Evolutionary conservation across 176 grass and related monocot genomes (phyloP).

Genomic region (Lolium multiflorum): DNA sequence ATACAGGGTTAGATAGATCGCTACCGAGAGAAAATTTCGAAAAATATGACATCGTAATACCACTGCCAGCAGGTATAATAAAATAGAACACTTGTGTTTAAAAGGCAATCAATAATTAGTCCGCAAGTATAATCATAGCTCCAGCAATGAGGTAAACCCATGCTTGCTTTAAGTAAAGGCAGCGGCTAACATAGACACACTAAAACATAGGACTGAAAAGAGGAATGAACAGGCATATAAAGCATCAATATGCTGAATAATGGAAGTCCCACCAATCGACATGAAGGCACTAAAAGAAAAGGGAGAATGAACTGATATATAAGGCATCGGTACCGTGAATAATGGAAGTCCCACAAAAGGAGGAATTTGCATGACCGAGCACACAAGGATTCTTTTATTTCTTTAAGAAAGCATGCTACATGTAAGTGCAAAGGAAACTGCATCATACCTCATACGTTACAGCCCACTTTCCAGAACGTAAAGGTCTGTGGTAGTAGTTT

Average conservation of each 20-base stretch:
- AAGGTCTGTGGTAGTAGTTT: slow-evolving; percentile 84
- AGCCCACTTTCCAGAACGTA: slow-evolving; percentile 88
- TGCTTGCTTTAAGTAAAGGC: neutral
- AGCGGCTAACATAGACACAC: neutral
- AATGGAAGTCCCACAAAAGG: slow-evolving; percentile 3
- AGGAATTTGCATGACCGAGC: neutral
- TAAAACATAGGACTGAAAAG: neutral
- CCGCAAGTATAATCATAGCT: slow-evolving; percentile 1
- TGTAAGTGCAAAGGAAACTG: slow-evolving; percentile 18
- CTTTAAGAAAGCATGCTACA: neutral
- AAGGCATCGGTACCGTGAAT: slow-evolving; percentile 11
- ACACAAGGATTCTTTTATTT: neutral
- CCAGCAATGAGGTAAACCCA: neutral
- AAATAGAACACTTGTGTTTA: neutral
- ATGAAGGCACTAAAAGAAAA: neutral
- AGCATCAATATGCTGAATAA: slow-evolving; percentile 23
- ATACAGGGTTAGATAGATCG: neutral
- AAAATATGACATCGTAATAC: neutral
- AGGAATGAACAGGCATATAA: neutral
- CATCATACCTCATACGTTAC: slow-evolving; percentile 84
- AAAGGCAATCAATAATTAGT: neutral
- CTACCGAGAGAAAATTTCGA: neutral
- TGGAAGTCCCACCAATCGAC: neutral
- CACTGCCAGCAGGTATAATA: neutral
- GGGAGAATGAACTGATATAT: neutral